Conservation (phyloP, 805 yeast genomes). For the Starmerella stellata region DNA sequence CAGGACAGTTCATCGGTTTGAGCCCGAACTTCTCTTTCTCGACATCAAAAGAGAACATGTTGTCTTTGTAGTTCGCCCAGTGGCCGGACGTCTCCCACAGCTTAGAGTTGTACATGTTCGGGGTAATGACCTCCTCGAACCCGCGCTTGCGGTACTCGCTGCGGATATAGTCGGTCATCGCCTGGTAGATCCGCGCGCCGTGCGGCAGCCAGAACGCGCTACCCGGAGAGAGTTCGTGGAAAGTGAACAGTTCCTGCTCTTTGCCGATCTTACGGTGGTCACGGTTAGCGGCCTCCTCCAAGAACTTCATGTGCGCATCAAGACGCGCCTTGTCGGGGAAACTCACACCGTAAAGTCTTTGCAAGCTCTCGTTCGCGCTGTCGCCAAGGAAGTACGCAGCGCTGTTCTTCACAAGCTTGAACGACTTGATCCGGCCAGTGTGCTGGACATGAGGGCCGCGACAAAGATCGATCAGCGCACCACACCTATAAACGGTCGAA, state of each 20-base stretch:
- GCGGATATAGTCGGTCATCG: constrained; percentile 62
- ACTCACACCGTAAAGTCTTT: constrained; percentile 92
- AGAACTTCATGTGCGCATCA: constrained; percentile 85
- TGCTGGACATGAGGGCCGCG: constrained; percentile 96
- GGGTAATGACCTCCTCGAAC: constrained; percentile 95
- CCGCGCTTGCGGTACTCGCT: constrained; percentile 82
- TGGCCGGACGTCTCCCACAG: constrained; percentile 98
- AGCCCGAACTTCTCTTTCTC: constrained; percentile 91
- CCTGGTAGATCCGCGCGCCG: constrained; percentile 92
- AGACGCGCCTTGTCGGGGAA: constrained; percentile 95
- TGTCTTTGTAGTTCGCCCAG: constrained; percentile 94
- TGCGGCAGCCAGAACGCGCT: constrained; percentile 98
- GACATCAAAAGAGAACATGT: constrained; percentile 91
- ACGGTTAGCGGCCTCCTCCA: constrained; percentile 90
- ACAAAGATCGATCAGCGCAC: constrained; percentile 91
- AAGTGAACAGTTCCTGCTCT: constrained; percentile 88
- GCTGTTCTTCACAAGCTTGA: constrained; percentile 86
- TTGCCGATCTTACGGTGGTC: constrained; percentile 85
- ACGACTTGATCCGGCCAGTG: constrained; percentile 88
- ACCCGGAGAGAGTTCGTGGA: constrained; percentile 96
- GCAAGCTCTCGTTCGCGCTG: constrained; percentile 78
- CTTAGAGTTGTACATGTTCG: constrained; percentile 94
- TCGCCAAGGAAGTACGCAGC: constrained; percentile 94
- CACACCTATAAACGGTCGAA: constrained; percentile 94
- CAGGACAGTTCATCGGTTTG: constrained; percentile 95